phyloP scores from a whole-genome alignment of 2,329 filamentous ascomycete species.

The Parascedosporium putredinis region DNA sequence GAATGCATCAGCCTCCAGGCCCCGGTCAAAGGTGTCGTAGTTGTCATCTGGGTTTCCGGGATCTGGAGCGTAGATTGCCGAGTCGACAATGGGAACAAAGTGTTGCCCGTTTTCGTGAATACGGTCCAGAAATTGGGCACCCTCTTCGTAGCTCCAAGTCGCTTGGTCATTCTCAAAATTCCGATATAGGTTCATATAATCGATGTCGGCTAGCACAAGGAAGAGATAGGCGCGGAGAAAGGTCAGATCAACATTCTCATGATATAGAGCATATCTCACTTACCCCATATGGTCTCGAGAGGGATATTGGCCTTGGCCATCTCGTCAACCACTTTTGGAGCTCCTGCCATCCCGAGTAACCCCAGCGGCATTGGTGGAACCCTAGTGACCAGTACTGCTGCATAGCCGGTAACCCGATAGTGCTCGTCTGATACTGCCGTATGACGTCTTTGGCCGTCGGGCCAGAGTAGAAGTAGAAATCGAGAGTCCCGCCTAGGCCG shows the following conservation, averaged over 20 bases:
- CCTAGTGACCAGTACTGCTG: conserved; percentile 76
- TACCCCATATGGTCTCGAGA: conserved; percentile 61
- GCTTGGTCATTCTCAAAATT: conserved; percentile 56
- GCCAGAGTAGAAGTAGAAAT: conserved; percentile 71
- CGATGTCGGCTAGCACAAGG: conserved; percentile 48
- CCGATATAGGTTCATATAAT: conserved; percentile 49
- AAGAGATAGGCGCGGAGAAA: too few species aligned
- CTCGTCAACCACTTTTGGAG: conserved; percentile 57
- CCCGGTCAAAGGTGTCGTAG: conserved; percentile 52
- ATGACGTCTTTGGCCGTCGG: conserved; percentile 59
- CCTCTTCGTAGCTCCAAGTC: conserved; percentile 7
- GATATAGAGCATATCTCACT: conserved; percentile 8
- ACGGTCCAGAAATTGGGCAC: conserved; percentile 36
- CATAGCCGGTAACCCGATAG: conserved; percentile 63
- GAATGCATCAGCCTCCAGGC: conserved; percentile 41
- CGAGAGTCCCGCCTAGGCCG: conserved; percentile 63
- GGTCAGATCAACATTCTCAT: too few species aligned
- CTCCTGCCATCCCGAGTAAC: conserved; percentile 63
- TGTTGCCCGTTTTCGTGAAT: conserved; percentile 56
- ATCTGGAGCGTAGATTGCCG: conserved; percentile 59
- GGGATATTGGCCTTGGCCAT: conserved; percentile 56
- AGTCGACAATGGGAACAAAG: conserved; percentile 68
- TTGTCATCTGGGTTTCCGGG: conserved; percentile 56
- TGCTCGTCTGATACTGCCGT: conserved; percentile 56
- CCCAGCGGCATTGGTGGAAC: conserved; percentile 68